phyloP scores from a whole-genome alignment of 2,329 filamentous ascomycete species.

The Fusarium euwallaceae region DNA sequence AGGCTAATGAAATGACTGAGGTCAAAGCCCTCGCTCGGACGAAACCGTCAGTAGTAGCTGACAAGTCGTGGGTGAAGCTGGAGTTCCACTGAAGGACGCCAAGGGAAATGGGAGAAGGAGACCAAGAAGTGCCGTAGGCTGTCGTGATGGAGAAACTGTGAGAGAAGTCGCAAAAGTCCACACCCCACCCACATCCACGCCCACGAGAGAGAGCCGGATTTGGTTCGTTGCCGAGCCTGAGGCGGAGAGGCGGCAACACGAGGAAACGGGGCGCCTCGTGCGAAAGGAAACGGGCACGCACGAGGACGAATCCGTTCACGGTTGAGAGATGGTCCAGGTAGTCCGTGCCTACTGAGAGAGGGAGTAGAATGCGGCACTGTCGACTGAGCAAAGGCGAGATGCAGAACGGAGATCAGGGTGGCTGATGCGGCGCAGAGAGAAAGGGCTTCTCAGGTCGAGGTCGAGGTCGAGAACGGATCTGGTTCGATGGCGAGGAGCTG shows the following conservation, averaged over 20 bases:
- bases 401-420: not conserved
- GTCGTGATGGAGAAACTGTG: slow-evolving; percentile 11
- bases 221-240: slow-evolving; percentile 33
- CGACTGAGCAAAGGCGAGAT: not conserved
- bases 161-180: slow-evolving; percentile 11
- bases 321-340: not conserved
- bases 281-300: slow-evolving; percentile 9
- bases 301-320: slow-evolving; percentile 5
- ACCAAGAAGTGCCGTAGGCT: slow-evolving; percentile 13
- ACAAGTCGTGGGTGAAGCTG: slow-evolving; percentile 4
- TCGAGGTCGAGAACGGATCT: slow-evolving; percentile 17
- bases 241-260: slow-evolving; percentile 33
- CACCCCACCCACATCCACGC: slow-evolving; percentile 16
- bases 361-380: not conserved
- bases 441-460: not conserved
- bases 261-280: slow-evolving; percentile 21
- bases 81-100: slow-evolving; percentile 6
- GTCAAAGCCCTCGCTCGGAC: slow-evolving; percentile 15
- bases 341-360: not conserved
- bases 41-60: slow-evolving; percentile 15
- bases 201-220: slow-evolving; percentile 41
- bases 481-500: slow-evolving; percentile 3
- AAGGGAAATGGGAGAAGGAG: slow-evolving; percentile 7
- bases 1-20: slow-evolving; percentile 20
- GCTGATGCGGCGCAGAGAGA: slow-evolving; percentile 2